phyloP scores from a whole-genome alignment of 139 green algal species.

The Haematococcus lacustris region DNA sequence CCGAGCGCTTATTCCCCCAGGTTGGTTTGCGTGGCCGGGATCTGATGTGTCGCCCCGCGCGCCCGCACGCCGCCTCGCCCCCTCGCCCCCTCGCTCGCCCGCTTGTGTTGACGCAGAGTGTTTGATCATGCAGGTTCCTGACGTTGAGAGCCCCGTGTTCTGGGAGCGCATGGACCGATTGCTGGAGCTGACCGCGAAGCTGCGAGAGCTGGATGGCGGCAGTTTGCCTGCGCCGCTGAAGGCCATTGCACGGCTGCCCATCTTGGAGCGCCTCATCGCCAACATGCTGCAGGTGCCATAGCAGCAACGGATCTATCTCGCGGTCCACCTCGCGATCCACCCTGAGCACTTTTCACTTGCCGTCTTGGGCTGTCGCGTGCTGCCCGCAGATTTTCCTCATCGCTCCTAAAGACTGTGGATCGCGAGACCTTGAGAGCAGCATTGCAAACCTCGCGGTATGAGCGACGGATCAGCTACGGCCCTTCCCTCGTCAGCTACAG shows the following conservation, averaged over 20 bases:
- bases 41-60: neutral
- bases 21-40: conserved; percentile 35
- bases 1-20: conserved; percentile 89
- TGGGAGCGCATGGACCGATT: conserved; percentile 74
- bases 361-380: no score
- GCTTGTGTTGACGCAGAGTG: neutral
- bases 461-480: no score
- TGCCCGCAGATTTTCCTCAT: no score
- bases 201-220: conserved; percentile 58
- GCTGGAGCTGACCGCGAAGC: conserved; percentile 73
- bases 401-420: no score
- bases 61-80: neutral
- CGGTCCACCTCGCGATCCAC: no score
- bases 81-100: no score
- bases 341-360: no score
- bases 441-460: no score
- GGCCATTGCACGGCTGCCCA: no score
- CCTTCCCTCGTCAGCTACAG: no score
- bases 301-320: no score
- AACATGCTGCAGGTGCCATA: conserved; percentile 74
- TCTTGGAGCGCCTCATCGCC: conserved; percentile 70
- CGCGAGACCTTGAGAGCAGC: no score
- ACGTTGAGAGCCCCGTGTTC: conserved; percentile 79
- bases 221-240: conserved; percentile 55
- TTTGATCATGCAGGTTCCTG: conserved; percentile 44